Evolutionary conservation across 148 eudicot species (phyloP).

Genomic region (Rhododendron griersonianum): DNA sequence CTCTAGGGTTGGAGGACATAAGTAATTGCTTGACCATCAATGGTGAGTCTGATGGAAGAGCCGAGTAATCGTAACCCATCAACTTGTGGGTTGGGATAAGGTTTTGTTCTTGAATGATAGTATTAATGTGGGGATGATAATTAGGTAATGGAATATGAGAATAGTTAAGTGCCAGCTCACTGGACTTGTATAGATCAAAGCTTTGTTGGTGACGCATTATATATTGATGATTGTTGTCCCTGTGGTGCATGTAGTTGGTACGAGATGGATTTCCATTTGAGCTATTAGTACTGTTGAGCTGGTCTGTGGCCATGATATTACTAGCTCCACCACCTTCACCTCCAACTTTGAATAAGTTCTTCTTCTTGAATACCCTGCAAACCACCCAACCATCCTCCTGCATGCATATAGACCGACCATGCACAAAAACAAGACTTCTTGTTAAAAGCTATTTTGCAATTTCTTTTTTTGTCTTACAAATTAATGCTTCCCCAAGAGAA

Average conservation of each 20-base stretch:
- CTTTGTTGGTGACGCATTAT: constrained; percentile 33
- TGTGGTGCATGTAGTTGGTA: constrained; percentile 20
- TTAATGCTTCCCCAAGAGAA: not conserved
- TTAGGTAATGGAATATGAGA: constrained; percentile 37
- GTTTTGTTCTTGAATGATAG: constrained; percentile 29
- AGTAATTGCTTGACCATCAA: constrained; percentile 35
- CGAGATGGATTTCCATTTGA: constrained; percentile 31
- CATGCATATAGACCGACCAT: constrained; percentile 10
- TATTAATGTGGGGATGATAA: not conserved
- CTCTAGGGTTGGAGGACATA: constrained; percentile 32
- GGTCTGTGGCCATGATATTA: constrained; percentile 26
- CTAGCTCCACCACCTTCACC: constrained; percentile 30
- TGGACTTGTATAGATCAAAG: constrained; percentile 47
- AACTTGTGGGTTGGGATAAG: constrained; percentile 31
- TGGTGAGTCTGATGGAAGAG: constrained; percentile 29
- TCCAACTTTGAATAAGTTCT: constrained; percentile 77
- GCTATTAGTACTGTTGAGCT: constrained; percentile 24
- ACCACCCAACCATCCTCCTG: constrained; percentile 99
- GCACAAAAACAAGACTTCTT: not conserved
- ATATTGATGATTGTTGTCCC: constrained; percentile 29
- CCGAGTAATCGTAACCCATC: constrained; percentile 29
- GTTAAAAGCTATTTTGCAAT: not conserved
- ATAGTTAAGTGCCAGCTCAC: constrained; percentile 51
- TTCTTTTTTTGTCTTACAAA: not conserved
- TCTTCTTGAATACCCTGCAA: constrained; percentile 90